Evolutionary conservation across 495 filamentous ascomycete species (phyloP).

Genomic region (Jackrogersella minutella): DNA sequence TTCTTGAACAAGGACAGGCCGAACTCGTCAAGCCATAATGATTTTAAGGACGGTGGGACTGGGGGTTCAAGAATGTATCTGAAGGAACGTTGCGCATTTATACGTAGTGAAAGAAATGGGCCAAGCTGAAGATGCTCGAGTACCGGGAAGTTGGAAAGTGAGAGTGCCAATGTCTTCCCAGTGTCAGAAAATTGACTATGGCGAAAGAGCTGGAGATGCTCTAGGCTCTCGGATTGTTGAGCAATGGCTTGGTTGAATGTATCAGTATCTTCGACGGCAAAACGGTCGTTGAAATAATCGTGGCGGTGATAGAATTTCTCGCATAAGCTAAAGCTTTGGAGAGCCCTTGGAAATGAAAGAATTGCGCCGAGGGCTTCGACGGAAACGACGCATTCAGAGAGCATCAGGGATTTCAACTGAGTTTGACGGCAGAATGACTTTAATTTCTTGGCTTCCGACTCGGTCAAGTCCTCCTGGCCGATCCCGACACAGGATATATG

Average conservation of each 20-base stretch:
- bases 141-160: slow-evolving; percentile 22
- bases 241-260: slow-evolving; percentile 21
- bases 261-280: slow-evolving; percentile 8
- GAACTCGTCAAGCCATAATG: slow-evolving; percentile 10
- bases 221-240: slow-evolving; percentile 18
- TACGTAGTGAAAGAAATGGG: background rate
- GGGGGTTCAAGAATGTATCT: background rate
- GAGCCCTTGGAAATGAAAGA: slow-evolving; percentile 17
- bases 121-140: slow-evolving; percentile 28
- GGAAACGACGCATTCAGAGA: slow-evolving; percentile 19
- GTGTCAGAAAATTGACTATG: background rate
- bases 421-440: slow-evolving; percentile 10
- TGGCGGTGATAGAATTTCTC: slow-evolving; percentile 10
- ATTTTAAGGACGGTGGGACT: slow-evolving; percentile 9
- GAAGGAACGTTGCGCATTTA: background rate
- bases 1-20: background rate
- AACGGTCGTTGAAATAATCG: background rate
- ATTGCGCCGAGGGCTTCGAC: slow-evolving; percentile 12
- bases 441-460: background rate
- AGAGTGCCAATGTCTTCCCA: slow-evolving; percentile 1
- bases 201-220: slow-evolving; percentile 11
- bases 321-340: background rate
- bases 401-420: slow-evolving; percentile 8
- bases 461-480: background rate
- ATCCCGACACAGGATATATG: slow-evolving; percentile 28